Evolutionary conservation across 768 basidiomycete genomes (phyloP).

Genomic region (Tulasnella sp.): DNA sequence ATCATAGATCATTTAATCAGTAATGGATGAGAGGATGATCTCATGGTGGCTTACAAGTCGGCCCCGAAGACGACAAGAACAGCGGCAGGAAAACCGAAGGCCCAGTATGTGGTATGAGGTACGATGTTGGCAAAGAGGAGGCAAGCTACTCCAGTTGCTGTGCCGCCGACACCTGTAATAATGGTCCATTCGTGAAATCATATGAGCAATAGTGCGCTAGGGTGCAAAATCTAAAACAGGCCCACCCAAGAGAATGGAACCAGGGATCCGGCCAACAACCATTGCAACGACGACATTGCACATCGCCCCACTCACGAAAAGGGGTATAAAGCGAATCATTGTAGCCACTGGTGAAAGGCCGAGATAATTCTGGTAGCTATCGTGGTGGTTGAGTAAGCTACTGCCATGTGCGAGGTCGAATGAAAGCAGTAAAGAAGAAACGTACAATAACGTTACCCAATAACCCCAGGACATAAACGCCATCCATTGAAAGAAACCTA

Average conservation of each 20-base stretch:
- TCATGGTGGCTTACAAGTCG: slow-evolving; percentile 46
- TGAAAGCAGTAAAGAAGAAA: background rate
- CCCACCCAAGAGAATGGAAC: slow-evolving; percentile 57
- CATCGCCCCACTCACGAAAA: slow-evolving; percentile 59
- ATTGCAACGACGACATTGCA: slow-evolving; percentile 65
- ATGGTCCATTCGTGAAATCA: no score
- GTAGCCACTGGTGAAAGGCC: slow-evolving; percentile 53
- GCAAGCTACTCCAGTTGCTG: slow-evolving; percentile 53
- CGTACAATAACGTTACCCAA: slow-evolving; percentile 43
- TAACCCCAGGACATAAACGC: slow-evolving; percentile 43
- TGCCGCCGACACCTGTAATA: slow-evolving; percentile 52
- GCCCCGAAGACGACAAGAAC: slow-evolving; percentile 67
- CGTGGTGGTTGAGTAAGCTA: background rate
- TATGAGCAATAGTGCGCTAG: no score
- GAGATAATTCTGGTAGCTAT: slow-evolving; percentile 64
- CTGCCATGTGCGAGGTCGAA: background rate
- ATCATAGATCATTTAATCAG: background rate
- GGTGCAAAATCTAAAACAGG: no score
- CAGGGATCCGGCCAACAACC: slow-evolving; percentile 51
- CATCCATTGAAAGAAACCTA: slow-evolving; percentile 59
- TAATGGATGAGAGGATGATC: background rate
- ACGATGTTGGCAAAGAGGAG: slow-evolving; percentile 66
- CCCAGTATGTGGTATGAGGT: slow-evolving; percentile 61
- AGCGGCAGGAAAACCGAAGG: slow-evolving; percentile 66
- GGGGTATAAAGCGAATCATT: slow-evolving; percentile 65